phyloP scores from a whole-genome alignment of 2,329 filamentous ascomycete species.

The Pseudocercospora fuligena region DNA sequence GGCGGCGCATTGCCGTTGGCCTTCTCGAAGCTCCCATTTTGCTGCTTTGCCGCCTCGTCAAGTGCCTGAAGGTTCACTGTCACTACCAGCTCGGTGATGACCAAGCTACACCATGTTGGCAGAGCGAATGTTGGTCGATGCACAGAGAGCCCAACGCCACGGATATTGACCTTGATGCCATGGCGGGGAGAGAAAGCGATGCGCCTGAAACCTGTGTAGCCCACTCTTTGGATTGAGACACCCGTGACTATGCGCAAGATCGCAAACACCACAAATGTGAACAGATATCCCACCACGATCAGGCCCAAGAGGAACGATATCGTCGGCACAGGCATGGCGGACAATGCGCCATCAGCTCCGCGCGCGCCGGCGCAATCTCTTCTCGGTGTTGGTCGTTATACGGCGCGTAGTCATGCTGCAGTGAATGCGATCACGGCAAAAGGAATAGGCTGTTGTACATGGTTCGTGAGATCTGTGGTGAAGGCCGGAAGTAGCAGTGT shows the following conservation, averaged over 20 bases:
- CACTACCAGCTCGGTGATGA: constrained; percentile 81
- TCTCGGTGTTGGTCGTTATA: not conserved
- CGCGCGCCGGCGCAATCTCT: constrained; percentile 15
- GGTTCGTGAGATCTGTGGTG: not conserved
- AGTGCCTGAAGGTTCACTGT: constrained; percentile 77
- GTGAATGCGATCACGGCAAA: not conserved
- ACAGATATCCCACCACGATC: constrained; percentile 83
- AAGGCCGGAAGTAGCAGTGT: constrained; percentile 1
- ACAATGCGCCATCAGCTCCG: constrained; percentile 33
- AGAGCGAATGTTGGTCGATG: constrained; percentile 96
- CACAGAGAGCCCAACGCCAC: constrained; percentile 82
- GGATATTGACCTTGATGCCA: constrained; percentile 86
- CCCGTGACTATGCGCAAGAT: constrained; percentile 90
- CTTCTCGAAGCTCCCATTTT: constrained; percentile 24
- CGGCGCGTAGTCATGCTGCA: constrained; percentile 1
- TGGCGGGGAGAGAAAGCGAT: constrained; percentile 88
- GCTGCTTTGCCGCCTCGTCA: constrained; percentile 37
- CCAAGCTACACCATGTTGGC: constrained; percentile 93
- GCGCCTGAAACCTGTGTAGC: constrained; percentile 87
- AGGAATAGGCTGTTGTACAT: not conserved
- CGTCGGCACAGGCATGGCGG: constrained; percentile 51
- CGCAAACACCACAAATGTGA: constrained; percentile 91
- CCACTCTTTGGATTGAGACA: constrained; percentile 92
- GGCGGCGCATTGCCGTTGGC: constrained; percentile 22
- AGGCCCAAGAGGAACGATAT: constrained; percentile 81